A percentile compares a stretch with the other conserved stretches of the same genome.
These are phyloP conservation scores for Chalaropsis ovoidea DNA, from an alignment of 2,329 filamentous ascomycete species.

Conservation along the genomic window DNA sequence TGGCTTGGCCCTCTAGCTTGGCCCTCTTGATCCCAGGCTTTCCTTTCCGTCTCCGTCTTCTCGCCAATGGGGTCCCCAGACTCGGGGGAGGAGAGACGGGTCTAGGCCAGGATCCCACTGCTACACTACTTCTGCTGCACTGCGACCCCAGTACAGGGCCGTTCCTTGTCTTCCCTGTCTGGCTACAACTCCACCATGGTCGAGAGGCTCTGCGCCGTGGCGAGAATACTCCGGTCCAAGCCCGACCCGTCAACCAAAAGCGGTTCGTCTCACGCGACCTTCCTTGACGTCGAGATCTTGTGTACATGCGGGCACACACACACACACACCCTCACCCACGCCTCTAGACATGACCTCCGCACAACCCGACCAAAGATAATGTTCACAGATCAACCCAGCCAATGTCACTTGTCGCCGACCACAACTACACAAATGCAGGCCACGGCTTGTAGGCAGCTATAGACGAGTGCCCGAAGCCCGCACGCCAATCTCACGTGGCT, in stretches of 20 bases:
- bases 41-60: neutral
- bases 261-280: neutral
- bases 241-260: neutral
- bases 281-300: neutral
- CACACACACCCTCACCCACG: no score
- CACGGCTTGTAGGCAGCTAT: neutral
- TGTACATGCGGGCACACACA: neutral
- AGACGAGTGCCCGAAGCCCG: neutral
- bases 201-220: neutral
- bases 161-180: neutral
- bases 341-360: neutral
- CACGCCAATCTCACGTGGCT: neutral
- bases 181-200: neutral
- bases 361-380: neutral
- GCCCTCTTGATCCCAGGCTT: neutral
- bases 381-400: neutral
- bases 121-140: neutral
- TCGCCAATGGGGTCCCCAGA: neutral
- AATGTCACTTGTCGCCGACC: neutral
- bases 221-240: neutral
- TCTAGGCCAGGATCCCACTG: neutral
- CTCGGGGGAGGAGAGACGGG: neutral
- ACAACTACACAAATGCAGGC: neutral
- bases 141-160: neutral
- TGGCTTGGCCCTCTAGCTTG: neutral